Evolutionary conservation across 192 early-diverging fungal genomes (phyloP), one percentile per base, ranked within the genome.

Genomic region (Geranomyces michiganensis): DNA sequence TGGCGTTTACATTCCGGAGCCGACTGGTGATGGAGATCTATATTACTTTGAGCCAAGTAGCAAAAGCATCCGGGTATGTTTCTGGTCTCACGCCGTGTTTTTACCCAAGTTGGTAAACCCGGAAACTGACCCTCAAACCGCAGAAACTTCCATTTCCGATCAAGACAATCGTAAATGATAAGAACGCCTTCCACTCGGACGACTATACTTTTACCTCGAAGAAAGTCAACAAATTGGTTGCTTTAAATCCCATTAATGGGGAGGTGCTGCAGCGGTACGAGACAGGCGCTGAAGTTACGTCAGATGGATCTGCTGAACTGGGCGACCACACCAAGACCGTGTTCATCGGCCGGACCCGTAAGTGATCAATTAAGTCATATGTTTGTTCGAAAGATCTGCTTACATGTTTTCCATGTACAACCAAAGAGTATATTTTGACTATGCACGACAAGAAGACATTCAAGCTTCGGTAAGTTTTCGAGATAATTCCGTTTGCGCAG

Each of bases 1-100:
- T 30, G 82, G 86, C 64, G 75, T 86, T 10, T 90, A 90, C 74
- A 90, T 94, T 68, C 83, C 90, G 29, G 92, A 94, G 65, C 92
- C 92, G 17, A 77, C 78, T 14, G 87, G 91, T 64, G 79, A 84
- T 45, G 90, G 90, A 2, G 84, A 76, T 26, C 72, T 94, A 0
- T 94, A 90, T 77, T 76, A 84, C 27, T 84, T 84, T 64, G 73
- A 80, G 1, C 74, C 83, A 30, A 82, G 81, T 0, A 71, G 76
- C 26, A 60, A 60, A 29, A 60, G 31, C 31, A 60, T 60, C 19
- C 51, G 51, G 51, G 36, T 41, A 41, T 10, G 36, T 7, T 3
- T 10, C 36, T 10, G 36, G 5, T 7, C 36, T 41, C 3, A 41
- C 10, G n/a, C 36, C 10, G 36, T 3, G 36, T 10, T 7, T 7